Evolutionary conservation across 2,329 filamentous ascomycete species (phyloP), one percentile per base, ranked within the genome.

Genomic region (Aspergillus proliferans): DNA sequence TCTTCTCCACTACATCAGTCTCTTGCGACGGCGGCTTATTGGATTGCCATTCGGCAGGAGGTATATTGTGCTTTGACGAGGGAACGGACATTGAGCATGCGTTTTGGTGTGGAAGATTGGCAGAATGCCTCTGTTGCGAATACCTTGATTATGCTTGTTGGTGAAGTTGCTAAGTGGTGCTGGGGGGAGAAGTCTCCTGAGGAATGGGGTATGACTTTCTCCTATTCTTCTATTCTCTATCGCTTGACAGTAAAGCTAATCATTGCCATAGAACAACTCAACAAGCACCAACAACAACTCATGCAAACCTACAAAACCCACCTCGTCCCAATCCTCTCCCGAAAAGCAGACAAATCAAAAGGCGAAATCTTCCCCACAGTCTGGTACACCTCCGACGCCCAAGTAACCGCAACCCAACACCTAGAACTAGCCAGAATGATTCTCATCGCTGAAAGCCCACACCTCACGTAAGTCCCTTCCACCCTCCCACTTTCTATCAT

Each of bases 1-100:
- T 55, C 54, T 5, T 52, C 52, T 4, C 55, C 56, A 3, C 24
- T 53, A 2, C 28, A 56, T 2, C 52, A 55, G 2, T 54, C 56
- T 1, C 48, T 61, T 6, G 56, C 59, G 1, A 55, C 40, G 4
- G 59, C 58, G 1, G 48, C 53, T 4, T 61, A 59, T 45, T 62
- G 58, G 58, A 61, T 62, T 18, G 51, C 58, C 9, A 47, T 60
- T 26, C 50, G 59, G n/a, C 58, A 61, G 30, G 59, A 62, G 21
- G 52, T 58, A 7, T 62, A 61, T 47, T 60, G 55, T 44, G 58
- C 57, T 0, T 43, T 61, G 3, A 56, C 56, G 1, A 47, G 58
- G 19, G 46, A 61, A 19, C 49, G 48, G 6, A 46, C 48, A 6
- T 54, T 56, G 4, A 44, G 48, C 8, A 46, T 62, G 36, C 18